A percentile compares a stretch with the other conserved stretches of the same genome.
These are phyloP conservation scores for Wickerhamiella pararugosa DNA, from an alignment of 1,139 yeast species.

Conservation along the genomic window DNA sequence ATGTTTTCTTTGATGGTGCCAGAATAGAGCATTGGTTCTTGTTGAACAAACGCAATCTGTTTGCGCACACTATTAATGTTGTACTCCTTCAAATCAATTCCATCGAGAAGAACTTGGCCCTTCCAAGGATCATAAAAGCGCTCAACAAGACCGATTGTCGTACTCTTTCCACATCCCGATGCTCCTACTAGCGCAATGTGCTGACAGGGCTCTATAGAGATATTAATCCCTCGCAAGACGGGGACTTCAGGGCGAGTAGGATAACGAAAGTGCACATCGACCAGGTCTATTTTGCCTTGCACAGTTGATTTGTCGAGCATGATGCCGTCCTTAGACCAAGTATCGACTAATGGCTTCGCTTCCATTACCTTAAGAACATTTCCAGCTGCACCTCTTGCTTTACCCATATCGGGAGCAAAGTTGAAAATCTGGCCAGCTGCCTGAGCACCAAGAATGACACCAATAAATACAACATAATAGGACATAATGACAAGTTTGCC, in stretches of 20 bases:
- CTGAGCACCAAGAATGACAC: conserved; percentile 48
- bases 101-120: conserved; percentile 47
- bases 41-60: conserved; percentile 54
- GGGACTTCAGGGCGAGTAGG: conserved; percentile 50
- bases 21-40: conserved; percentile 69
- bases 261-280: conserved; percentile 45
- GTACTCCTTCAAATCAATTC: conserved; percentile 44
- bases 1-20: conserved; percentile 65
- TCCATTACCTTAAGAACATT: conserved; percentile 63
- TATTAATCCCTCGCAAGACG: conserved; percentile 41
- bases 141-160: conserved; percentile 54
- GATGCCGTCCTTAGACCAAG: conserved; percentile 27
- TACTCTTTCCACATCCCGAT: conserved; percentile 70
- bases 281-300: conserved; percentile 36
- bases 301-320: conserved; percentile 25
- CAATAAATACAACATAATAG: conserved; percentile 24
- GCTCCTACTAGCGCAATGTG: conserved; percentile 70
- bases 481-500: conserved; percentile 16
- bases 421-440: conserved; percentile 74
- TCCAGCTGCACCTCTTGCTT: conserved; percentile 45
- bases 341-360: conserved; percentile 43
- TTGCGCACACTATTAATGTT: conserved; percentile 45
- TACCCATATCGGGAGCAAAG: conserved; percentile 62
- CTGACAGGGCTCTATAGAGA: conserved; percentile 44
- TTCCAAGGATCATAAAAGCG: conserved; percentile 52